These are phyloP conservation scores for Backusella mclennaniae DNA, from an alignment of 192 early-diverging fungal genomes.

Conservation along the genomic window DNA sequence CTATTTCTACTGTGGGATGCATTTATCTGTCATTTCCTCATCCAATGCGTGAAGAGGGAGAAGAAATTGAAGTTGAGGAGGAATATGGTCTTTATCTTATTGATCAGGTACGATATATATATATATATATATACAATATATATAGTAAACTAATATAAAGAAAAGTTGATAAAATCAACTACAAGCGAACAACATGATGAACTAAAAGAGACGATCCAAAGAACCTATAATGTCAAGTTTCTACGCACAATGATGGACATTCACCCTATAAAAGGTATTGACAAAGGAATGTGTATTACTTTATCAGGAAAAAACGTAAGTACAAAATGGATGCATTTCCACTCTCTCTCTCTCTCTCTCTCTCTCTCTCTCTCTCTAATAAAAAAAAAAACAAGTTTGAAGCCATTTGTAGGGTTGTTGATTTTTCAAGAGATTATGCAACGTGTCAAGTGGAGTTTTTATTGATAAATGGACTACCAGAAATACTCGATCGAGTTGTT, in stretches of 20 bases:
- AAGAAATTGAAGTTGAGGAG: neutral
- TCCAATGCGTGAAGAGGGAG: neutral
- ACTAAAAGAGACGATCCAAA: neutral
- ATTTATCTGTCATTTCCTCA: neutral
- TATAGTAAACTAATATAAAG: neutral
- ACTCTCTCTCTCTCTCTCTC: no score
- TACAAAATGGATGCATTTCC: neutral
- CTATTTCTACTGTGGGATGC: neutral
- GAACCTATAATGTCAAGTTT: neutral
- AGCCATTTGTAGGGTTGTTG: neutral
- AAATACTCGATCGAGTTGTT: neutral
- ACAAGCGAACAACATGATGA: neutral
- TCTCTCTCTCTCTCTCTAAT: no score
- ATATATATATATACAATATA: neutral
- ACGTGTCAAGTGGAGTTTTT: neutral
- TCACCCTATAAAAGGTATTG: constrained; percentile 11
- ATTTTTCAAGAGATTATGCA: neutral
- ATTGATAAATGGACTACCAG: neutral
- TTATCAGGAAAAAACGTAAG: constrained; percentile 7
- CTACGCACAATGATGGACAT: constrained; percentile 4
- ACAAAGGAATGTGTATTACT: neutral
- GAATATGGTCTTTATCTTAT: neutral
- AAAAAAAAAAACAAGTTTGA: neutral
- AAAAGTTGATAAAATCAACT: neutral
- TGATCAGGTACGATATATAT: neutral